Percentiles rank a stretch among this genome's conserved stretches.
These are phyloP conservation scores for Prunus campanulata DNA, from an alignment of 306 rosid genomes.

Conservation along the genomic window DNA sequence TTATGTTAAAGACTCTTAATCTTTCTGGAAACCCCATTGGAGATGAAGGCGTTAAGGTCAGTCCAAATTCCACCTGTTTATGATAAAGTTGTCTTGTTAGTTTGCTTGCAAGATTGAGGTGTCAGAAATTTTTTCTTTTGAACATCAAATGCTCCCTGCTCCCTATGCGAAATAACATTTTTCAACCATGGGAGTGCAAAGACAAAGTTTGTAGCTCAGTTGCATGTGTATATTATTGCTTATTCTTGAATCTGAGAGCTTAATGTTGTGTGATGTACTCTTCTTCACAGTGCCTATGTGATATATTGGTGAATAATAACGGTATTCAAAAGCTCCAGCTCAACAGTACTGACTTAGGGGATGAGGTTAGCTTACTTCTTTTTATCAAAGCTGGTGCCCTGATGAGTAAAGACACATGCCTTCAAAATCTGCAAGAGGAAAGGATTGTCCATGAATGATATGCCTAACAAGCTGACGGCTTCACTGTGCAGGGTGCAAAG, in stretches of 20 bases:
- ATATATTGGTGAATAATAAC: conserved; percentile 64
- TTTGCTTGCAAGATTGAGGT: too few relatives aligned
- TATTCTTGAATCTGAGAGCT: conserved; percentile 10
- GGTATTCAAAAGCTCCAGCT: conserved; percentile 82
- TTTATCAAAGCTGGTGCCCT: conserved; percentile 4
- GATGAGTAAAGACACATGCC: background rate
- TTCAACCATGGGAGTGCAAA: background rate
- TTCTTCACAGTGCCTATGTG: conserved; percentile 73
- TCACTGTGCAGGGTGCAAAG: conserved; percentile 74
- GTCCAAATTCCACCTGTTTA: conserved; percentile 9
- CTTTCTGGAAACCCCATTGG: conserved; percentile 96
- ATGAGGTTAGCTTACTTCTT: conserved; percentile 70
- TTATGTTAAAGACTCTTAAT: conserved; percentile 78
- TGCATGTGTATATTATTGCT: background rate
- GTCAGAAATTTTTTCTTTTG: background rate
- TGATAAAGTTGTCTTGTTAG: background rate
- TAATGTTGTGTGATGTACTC: conserved; percentile 22
- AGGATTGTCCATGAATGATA: background rate
- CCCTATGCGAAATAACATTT: background rate
- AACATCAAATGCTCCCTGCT: background rate
- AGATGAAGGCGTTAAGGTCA: conserved; percentile 91
- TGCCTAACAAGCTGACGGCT: conserved; percentile 27
- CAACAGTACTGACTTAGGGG: conserved; percentile 90
- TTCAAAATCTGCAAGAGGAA: conserved; percentile 6
- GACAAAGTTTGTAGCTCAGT: background rate